phyloP scores from a whole-genome alignment of 1,284 basidiomycete species.

The Ceratobasidium sp. region DNA sequence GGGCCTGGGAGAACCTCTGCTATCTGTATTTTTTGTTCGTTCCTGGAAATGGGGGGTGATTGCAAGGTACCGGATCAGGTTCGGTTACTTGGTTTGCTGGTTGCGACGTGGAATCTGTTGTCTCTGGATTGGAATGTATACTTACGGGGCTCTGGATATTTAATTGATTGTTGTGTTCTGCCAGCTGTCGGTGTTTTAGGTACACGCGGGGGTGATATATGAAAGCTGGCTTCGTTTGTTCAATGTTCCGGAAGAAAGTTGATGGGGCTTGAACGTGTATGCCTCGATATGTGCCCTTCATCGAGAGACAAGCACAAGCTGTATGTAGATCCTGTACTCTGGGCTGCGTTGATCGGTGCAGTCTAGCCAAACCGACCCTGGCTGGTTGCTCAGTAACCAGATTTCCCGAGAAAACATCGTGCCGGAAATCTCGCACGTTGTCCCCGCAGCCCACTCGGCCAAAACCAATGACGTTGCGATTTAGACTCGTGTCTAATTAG shows the following conservation, averaged over 20 bases:
- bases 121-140: conserved; percentile 8
- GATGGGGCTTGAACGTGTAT: too few relatives aligned
- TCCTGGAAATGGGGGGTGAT: conserved; percentile 2
- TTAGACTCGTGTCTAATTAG: neutral
- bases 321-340: neutral
- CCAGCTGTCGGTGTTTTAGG: neutral
- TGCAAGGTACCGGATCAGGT: conserved; percentile 1
- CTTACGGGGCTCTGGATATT: conserved; percentile 5
- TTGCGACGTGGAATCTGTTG: neutral
- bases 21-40: conserved; percentile 37
- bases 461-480: neutral
- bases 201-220: neutral
- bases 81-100: neutral
- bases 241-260: neutral
- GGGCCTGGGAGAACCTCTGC: conserved; percentile 1
- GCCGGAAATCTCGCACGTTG: neutral
- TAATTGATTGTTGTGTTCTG: neutral
- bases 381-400: neutral
- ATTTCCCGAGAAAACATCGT: neutral
- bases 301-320: neutral
- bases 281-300: neutral
- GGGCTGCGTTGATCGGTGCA: neutral
- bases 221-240: neutral
- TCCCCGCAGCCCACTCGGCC: neutral
- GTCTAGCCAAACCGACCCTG: neutral